These are phyloP conservation scores for Tylopilus intermedius DNA, from an alignment of 768 basidiomycete species.

Conservation along the genomic window DNA sequence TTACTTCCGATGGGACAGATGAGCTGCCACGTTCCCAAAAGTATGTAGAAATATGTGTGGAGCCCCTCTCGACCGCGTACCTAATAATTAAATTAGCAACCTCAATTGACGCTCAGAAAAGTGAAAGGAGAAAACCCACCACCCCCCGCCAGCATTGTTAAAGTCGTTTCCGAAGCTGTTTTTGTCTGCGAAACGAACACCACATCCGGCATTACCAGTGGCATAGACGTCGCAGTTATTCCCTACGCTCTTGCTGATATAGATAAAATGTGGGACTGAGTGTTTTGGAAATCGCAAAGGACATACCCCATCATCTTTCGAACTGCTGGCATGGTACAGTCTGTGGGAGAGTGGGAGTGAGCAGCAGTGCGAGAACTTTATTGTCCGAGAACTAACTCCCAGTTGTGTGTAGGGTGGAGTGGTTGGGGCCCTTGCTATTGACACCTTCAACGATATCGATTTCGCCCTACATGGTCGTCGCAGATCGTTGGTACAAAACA, in stretches of 20 bases:
- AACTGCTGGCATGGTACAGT: conserved; percentile 28
- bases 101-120: neutral
- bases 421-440: conserved; percentile 27
- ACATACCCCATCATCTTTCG: conserved; percentile 32
- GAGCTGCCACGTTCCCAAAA: conserved; percentile 38
- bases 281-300: neutral
- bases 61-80: conserved; percentile 34
- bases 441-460: conserved; percentile 33
- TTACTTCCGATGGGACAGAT: conserved; percentile 34
- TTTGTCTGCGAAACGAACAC: conserved; percentile 21
- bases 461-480: conserved; percentile 20
- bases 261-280: neutral
- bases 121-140: conserved; percentile 11
- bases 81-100: conserved; percentile 11
- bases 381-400: conserved; percentile 9
- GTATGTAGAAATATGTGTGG: conserved; percentile 32
- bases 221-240: conserved; percentile 25
- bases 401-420: conserved; percentile 29
- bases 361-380: too few species aligned
- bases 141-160: conserved; percentile 37
- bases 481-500: neutral
- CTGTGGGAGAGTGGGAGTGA: conserved; percentile 2
- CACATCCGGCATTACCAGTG: conserved; percentile 30
- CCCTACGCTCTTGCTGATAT: conserved; percentile 11
- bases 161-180: conserved; percentile 35